A percentile compares a stretch with the other conserved stretches of the same genome.
These are phyloP conservation scores for Aspergillus luchuensis DNA, from an alignment of 2,329 filamentous ascomycete species.

Conservation along the genomic window DNA sequence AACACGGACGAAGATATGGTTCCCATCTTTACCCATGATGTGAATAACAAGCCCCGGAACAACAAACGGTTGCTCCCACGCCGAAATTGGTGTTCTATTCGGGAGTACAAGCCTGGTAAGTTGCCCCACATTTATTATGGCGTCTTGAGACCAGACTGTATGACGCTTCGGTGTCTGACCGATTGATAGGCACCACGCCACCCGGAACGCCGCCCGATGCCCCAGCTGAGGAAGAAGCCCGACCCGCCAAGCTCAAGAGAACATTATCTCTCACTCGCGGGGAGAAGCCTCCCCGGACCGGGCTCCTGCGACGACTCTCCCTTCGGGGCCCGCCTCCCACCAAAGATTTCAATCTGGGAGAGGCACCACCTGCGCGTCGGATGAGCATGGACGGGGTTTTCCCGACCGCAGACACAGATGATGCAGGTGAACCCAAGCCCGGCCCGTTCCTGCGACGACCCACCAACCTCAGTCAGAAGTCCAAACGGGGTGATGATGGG, in stretches of 20 bases:
- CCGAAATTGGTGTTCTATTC: conserved; percentile 94
- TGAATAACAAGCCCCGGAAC: conserved; percentile 85
- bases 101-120: conserved; percentile 74
- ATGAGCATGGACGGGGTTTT: conserved; percentile 40
- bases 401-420: conserved; percentile 31
- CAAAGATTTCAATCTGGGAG: conserved; percentile 39
- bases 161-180: conserved; percentile 35
- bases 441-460: conserved; percentile 66
- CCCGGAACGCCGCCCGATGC: conserved; percentile 62
- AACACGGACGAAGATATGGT: conserved; percentile 96
- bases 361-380: conserved; percentile 27
- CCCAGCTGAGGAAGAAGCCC: conserved; percentile 32
- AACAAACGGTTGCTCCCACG: conserved; percentile 88
- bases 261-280: conserved; percentile 64
- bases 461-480: conserved; percentile 66
- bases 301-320: conserved; percentile 52
- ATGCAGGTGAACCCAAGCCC: conserved; percentile 39
- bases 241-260: conserved; percentile 51
- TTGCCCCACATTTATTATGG: too few relatives aligned
- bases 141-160: background rate
- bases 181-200: conserved; percentile 70
- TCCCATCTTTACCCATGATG: conserved; percentile 84
- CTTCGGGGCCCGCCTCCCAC: conserved; percentile 46
- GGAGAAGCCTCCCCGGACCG: conserved; percentile 48
- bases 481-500: conserved; percentile 55